Base-by-base conservation (phyloP, 208 protist genomes). In the Acanthamoeba lenticulata region DNA sequence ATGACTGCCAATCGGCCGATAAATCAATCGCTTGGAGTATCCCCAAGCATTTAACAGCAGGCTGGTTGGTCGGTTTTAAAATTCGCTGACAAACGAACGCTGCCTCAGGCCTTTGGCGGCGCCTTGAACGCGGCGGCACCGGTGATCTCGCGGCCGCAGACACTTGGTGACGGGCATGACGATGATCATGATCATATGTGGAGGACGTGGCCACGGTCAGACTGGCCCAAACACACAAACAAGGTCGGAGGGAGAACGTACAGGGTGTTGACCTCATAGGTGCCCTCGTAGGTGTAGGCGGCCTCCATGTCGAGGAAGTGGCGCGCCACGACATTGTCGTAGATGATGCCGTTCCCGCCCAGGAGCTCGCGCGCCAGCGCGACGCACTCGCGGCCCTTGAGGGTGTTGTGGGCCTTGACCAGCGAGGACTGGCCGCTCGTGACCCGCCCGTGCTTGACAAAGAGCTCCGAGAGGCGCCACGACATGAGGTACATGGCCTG, bases 241-340 rank as follows among this genome's bases (percentile, higher is more conserved):
- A n/a, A 36, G 62, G 24, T 11, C 32, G 1, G 3, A 15, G 5
- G 65, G 27, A 15, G 34, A 40, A 86, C 77, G 77, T 86, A 86
- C 77, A 95, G 62, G n/a, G 94, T 47, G 90, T 95, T 95, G 5
- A 95, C 81, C 55, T 95, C 94, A 38, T 95, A 95, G 3, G 94
- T 94, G 32, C 94, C 94, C 83, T 95, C 94, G 55, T 93, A 95
- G 1, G 94, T 94, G 49, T 95, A 72, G 15, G 91, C 34, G 7
- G 89, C 88, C 49, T 95, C 94, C 74, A 95, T 95, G 40, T 95
- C 94, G 21, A 94, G 40, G 47, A 95, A 95, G 32, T 60, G 89
- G 44, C 90, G 49, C 40, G 89, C 94, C 24, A 95, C 90, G 2
- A 52, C 79, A 42, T 81, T 81, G 40, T 95, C 77, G 15, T 69